Base-by-base conservation (phyloP, 495 filamentous ascomycete species). In the Xylaria castorea region DNA sequence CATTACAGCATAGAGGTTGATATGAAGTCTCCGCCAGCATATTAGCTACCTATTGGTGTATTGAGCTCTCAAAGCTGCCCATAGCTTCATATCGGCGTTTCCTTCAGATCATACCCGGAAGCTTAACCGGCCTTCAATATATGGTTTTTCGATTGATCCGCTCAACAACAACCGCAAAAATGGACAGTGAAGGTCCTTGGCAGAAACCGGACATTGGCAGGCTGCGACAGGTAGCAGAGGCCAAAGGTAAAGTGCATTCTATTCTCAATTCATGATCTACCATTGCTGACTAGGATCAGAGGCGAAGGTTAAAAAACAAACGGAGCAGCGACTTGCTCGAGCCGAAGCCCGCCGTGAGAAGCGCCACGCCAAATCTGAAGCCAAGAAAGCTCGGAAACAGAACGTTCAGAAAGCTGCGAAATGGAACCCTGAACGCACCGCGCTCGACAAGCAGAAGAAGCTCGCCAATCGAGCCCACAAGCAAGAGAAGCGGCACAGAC, bases 401-500 rank as follows among this genome's bases (percentile, higher is more conserved):
- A 80, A 79, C 18, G 70, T 80, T 48, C 51, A 65, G 48, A 75
- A 65, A 50, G 72, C 74, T 34, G 76, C 75, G 12, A 76, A 80
- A 63, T 77, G 78, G 78, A 79, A 25, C 4, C 12, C 40, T 9
- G 76, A 81, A 38, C 76, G 71, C 68, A 76, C 70, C 30, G 76
- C 76, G 16, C 66, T 71, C 20, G 74, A 76, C 34, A 79, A 77
- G 65, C 50, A 75, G 65, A 76, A 80, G 75, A 78, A 58, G 25
- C 38, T 75, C 0, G 74, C 63, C 22, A 75, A 74, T 48, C 73
- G 73, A 53, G 58, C 65, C 1, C 65, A 74, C 46, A 80, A 78
- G 68, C 63, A 77, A 66, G 80, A 83, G 70, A 77, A 79, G 72
- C 76, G 79, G 71, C 73, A 53, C 32, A 77, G 73, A 57, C 77